Conservation (phyloP, 1,139 yeast genomes). For the Protomyces arabidopsidicola region DNA sequence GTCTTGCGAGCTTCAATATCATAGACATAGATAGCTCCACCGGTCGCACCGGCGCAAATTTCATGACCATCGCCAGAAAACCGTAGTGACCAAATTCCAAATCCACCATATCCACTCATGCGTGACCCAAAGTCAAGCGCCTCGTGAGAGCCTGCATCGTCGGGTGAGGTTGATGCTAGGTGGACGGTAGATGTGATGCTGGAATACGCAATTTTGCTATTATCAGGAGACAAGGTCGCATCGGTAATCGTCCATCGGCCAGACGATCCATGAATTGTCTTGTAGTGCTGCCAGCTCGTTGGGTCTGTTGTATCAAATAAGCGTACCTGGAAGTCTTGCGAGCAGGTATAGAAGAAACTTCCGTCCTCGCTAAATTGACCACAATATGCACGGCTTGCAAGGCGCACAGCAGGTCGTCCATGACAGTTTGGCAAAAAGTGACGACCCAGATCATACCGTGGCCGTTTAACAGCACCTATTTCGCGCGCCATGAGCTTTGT, state of each 20-base stretch:
- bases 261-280: constrained; percentile 31
- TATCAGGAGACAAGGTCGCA: constrained; percentile 36
- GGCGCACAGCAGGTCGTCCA: constrained; percentile 27
- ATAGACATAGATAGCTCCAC: constrained; percentile 32
- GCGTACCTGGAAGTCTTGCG: constrained; percentile 37
- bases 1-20: constrained; percentile 37
- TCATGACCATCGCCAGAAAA: constrained; percentile 34
- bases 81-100: constrained; percentile 35
- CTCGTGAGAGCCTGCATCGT: constrained; percentile 29
- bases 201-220: constrained; percentile 34
- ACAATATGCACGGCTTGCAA: constrained; percentile 36
- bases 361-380: constrained; percentile 39
- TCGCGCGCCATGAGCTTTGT: constrained; percentile 31
- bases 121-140: constrained; percentile 29
- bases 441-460: constrained; percentile 27
- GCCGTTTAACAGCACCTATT: constrained; percentile 20
- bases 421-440: constrained; percentile 31
- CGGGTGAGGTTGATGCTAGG: constrained; percentile 33
- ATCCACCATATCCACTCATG: constrained; percentile 13
- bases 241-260: constrained; percentile 40
- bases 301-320: constrained; percentile 36
- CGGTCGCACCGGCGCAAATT: constrained; percentile 36
- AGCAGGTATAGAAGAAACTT: constrained; percentile 35
- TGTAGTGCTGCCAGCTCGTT: constrained; percentile 30
- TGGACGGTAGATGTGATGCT: constrained; percentile 34